Percentiles rank a stretch among this genome's conserved stretches.
These are phyloP conservation scores for Pseudocercospora musae DNA, from an alignment of 2,329 filamentous ascomycete genomes.

Conservation along the genomic window DNA sequence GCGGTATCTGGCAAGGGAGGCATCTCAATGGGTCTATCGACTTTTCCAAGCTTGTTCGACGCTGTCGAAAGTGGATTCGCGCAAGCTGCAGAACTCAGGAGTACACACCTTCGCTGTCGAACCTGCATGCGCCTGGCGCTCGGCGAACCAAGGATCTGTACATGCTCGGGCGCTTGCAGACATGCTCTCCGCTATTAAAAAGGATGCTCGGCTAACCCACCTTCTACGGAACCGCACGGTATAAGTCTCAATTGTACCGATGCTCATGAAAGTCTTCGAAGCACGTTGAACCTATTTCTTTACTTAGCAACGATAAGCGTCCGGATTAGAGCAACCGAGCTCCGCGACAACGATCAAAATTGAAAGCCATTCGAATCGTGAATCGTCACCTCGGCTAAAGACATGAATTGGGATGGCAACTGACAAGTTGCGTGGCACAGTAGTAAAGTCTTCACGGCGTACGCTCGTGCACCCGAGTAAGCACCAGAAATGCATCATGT, in stretches of 20 bases:
- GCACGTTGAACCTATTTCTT: background rate
- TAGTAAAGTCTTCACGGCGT: no score
- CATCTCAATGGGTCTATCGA: background rate
- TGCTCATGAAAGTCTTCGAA: background rate
- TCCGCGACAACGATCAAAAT: background rate
- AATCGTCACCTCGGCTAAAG: background rate
- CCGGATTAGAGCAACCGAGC: background rate
- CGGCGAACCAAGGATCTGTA: background rate
- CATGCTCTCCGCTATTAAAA: background rate
- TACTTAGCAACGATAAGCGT: background rate
- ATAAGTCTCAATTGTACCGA: background rate
- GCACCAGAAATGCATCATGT: background rate
- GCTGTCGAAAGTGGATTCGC: background rate
- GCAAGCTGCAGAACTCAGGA: background rate
- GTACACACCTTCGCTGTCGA: background rate
- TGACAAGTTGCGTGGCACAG: background rate
- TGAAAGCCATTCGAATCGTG: background rate
- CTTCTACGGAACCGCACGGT: background rate
- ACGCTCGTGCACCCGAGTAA: background rate
- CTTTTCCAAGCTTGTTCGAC: background rate
- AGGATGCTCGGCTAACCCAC: background rate
- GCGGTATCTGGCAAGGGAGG: background rate
- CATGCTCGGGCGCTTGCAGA: background rate
- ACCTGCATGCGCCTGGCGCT: background rate
- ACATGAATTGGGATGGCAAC: background rate